These are phyloP conservation scores for Omphalotus olearius DNA, from an alignment of 1,284 basidiomycete genomes.

Conservation along the genomic window DNA sequence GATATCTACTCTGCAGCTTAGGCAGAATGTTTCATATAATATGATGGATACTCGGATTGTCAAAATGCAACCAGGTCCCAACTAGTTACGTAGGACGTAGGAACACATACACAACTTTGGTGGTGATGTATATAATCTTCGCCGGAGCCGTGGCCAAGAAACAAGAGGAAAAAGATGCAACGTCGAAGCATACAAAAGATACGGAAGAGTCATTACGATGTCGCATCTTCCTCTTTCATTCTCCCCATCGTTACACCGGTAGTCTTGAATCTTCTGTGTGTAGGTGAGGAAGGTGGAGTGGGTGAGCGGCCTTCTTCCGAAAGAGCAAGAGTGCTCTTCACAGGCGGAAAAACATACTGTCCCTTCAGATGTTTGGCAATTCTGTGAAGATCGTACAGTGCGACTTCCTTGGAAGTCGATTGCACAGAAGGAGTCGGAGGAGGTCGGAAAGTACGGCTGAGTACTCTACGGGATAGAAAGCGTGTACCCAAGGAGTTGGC, in stretches of 20 bases:
- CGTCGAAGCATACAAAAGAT: no score
- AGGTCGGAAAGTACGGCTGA: neutral
- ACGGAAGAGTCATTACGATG: no score
- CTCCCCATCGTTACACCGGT: slow-evolving; percentile 11
- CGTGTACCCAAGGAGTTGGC: neutral
- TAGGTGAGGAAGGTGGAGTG: slow-evolving; percentile 7
- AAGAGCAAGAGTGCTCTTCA: slow-evolving; percentile 13
- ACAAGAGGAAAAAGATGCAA: no score
- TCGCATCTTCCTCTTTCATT: no score
- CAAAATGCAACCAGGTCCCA: no score
- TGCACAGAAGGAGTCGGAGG: neutral
- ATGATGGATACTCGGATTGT: no score
- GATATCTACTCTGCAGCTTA: no score
- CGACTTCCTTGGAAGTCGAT: slow-evolving; percentile 13
- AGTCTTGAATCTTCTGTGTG: slow-evolving; percentile 29
- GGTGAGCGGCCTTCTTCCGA: neutral
- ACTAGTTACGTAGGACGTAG: no score
- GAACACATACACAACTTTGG: no score
- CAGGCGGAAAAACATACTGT: slow-evolving; percentile 36
- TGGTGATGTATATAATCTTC: no score
- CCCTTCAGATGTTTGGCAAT: slow-evolving; percentile 28
- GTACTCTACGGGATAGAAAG: neutral
- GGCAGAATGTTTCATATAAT: no score
- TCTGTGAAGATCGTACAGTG: slow-evolving; percentile 30
- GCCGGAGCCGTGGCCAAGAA: no score